These are phyloP conservation scores for Tolypocladium pustulatum DNA, from an alignment of 2,329 filamentous ascomycete species.

Conservation along the genomic window DNA sequence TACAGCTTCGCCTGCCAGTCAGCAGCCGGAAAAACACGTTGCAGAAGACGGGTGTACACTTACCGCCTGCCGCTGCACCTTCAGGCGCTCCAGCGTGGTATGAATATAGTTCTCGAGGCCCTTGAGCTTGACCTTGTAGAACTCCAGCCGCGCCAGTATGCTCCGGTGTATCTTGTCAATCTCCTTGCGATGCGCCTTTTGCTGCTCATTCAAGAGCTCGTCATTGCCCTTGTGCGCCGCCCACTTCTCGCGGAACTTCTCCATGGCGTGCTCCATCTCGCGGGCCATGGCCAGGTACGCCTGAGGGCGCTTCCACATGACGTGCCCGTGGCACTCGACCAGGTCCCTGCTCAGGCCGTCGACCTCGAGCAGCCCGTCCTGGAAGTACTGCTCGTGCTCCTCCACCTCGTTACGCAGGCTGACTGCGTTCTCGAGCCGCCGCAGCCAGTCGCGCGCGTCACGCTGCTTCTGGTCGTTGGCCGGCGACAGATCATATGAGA, in stretches of 20 bases:
- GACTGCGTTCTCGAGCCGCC: constrained; percentile 49
- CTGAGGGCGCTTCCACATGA: constrained; percentile 53
- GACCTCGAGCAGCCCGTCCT: constrained; percentile 41
- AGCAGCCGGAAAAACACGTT: background rate
- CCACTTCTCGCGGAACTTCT: constrained; percentile 25
- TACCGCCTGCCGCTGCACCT: constrained; percentile 52
- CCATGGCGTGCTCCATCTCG: constrained; percentile 38
- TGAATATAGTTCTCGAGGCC: constrained; percentile 54
- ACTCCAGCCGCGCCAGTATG: constrained; percentile 44
- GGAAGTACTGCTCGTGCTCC: constrained; percentile 42
- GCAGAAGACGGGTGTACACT: constrained; percentile 12
- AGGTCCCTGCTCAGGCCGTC: constrained; percentile 51
- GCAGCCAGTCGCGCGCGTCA: constrained; percentile 51
- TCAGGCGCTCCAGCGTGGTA: constrained; percentile 48
- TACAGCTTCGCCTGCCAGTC: constrained; percentile 37
- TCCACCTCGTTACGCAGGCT: constrained; percentile 51
- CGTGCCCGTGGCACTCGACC: constrained; percentile 52
- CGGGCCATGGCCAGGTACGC: constrained; percentile 44
- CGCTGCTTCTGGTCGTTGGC: constrained; percentile 52
- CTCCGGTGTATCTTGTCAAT: constrained; percentile 38
- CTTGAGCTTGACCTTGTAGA: constrained; percentile 49
- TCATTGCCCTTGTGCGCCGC: constrained; percentile 4
- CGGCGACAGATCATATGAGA: constrained; percentile 45
- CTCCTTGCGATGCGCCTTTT: constrained; percentile 18
- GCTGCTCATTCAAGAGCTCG: constrained; percentile 10